A percentile compares a stretch with the other conserved stretches of the same genome.
These are phyloP conservation scores for Triadica sebifera DNA, from an alignment of 345 rosid genomes.

Conservation along the genomic window DNA sequence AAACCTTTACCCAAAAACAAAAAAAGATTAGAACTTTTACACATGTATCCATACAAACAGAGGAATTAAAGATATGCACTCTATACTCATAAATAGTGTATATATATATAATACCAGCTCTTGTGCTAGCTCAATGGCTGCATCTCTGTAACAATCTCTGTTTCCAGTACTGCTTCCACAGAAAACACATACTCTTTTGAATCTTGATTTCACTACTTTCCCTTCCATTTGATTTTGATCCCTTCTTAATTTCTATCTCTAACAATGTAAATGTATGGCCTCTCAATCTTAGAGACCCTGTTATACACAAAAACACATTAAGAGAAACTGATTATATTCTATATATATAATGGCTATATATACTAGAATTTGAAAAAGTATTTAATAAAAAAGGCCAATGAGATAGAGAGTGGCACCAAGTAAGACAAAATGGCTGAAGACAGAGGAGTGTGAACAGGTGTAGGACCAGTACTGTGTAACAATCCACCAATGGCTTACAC, in stretches of 20 bases:
- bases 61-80: too few species aligned
- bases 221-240: constrained; percentile 8
- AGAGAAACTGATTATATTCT: too few species aligned
- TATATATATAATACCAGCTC: constrained; percentile 19
- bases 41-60: constrained; percentile 41
- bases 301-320: too few species aligned
- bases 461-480: too few species aligned
- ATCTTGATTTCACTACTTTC: constrained; percentile 18
- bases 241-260: background rate
- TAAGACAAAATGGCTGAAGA: too few species aligned
- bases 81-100: too few species aligned
- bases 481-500: constrained; percentile 4
- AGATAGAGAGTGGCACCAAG: too few species aligned
- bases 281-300: background rate
- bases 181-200: constrained; percentile 31
- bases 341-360: too few species aligned
- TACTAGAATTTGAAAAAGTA: too few species aligned
- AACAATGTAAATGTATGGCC: background rate
- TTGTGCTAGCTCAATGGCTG: constrained; percentile 32
- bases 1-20: constrained; percentile 32
- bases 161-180: constrained; percentile 36
- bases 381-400: background rate
- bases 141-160: constrained; percentile 28
- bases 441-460: too few species aligned
- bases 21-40: constrained; percentile 60